phyloP scores from a whole-genome alignment of 2,329 filamentous ascomycete genomes.

The Emmonsiellopsis sp. region DNA sequence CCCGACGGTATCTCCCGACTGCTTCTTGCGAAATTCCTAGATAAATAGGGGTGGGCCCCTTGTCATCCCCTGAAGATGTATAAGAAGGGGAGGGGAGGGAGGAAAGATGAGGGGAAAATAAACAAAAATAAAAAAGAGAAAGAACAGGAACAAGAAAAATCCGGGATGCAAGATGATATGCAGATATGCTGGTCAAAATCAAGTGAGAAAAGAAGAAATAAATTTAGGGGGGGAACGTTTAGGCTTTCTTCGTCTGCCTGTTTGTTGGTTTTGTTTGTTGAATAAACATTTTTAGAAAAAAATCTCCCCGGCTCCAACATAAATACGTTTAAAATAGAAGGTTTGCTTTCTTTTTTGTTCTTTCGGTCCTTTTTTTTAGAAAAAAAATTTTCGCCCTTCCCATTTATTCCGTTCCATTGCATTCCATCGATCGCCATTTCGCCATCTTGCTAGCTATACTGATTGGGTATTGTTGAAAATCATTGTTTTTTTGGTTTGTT shows the following conservation, averaged over 20 bases:
- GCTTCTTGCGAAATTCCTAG: too few relatives aligned
- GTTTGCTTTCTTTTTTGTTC: not conserved
- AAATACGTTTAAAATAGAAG: not conserved
- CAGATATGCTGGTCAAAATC: not conserved
- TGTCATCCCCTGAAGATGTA: too few relatives aligned
- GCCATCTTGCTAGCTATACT: not conserved
- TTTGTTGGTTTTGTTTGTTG: too few relatives aligned
- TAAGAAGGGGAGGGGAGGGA: too few relatives aligned
- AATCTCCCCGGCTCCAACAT: too few relatives aligned
- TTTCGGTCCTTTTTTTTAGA: not conserved
- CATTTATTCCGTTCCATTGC: not conserved
- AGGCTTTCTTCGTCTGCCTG: too few relatives aligned
- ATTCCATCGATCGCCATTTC: not conserved
- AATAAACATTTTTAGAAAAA: too few relatives aligned
- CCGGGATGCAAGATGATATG: not conserved
- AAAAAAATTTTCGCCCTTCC: not conserved
- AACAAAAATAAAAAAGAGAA: not conserved
- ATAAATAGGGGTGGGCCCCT: too few relatives aligned
- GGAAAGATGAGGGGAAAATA: too few relatives aligned
- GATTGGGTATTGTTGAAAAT: constrained; percentile 25
- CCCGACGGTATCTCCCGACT: too few relatives aligned
- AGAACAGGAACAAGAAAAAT: not conserved
- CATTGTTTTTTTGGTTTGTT: constrained; percentile 22
- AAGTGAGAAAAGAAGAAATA: not conserved
- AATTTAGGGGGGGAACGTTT: not conserved